Percentiles rank a stretch among this genome's conserved stretches.
phyloP scores from a whole-genome alignment of 768 basidiomycete genomes.

The Hebeloma cylindrosporum region DNA sequence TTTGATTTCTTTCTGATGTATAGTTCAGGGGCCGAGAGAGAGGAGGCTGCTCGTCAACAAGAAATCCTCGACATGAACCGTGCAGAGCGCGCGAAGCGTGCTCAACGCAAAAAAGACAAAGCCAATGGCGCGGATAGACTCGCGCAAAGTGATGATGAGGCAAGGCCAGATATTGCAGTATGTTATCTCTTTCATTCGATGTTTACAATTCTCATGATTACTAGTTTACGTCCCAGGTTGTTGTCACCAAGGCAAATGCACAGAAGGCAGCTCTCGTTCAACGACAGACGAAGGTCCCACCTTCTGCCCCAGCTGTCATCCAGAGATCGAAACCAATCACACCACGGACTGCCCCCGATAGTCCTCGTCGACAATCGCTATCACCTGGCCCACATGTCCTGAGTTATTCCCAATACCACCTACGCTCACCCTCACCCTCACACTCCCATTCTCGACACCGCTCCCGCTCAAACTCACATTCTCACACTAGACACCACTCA shows the following conservation, averaged over 20 bases:
- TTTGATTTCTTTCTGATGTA: neutral
- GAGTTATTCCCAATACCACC: too few relatives aligned
- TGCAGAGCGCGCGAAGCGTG: neutral
- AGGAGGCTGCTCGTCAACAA: neutral
- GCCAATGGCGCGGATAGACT: neutral
- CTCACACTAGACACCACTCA: too few relatives aligned
- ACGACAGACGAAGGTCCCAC: too few relatives aligned
- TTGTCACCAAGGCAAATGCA: neutral
- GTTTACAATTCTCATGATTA: neutral
- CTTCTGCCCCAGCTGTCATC: too few relatives aligned
- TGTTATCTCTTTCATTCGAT: neutral
- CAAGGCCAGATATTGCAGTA: neutral
- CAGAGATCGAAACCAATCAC: too few relatives aligned
- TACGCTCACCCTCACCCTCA: too few relatives aligned
- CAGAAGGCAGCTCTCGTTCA: too few relatives aligned
- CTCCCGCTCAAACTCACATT: too few relatives aligned
- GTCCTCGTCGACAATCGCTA: neutral
- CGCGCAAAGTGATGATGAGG: constrained; percentile 1
- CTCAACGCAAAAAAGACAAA: neutral
- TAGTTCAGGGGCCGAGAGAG: neutral
- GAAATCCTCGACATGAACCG: neutral
- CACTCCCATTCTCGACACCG: too few relatives aligned
- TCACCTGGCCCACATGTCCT: neutral
- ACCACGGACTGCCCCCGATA: too few relatives aligned
- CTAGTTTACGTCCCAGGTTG: neutral